A percentile compares a stretch with the other conserved stretches of the same genome.
Evolutionary conservation across 139 green algal genomes (phyloP).

Genomic region (Ulvella scutata): DNA sequence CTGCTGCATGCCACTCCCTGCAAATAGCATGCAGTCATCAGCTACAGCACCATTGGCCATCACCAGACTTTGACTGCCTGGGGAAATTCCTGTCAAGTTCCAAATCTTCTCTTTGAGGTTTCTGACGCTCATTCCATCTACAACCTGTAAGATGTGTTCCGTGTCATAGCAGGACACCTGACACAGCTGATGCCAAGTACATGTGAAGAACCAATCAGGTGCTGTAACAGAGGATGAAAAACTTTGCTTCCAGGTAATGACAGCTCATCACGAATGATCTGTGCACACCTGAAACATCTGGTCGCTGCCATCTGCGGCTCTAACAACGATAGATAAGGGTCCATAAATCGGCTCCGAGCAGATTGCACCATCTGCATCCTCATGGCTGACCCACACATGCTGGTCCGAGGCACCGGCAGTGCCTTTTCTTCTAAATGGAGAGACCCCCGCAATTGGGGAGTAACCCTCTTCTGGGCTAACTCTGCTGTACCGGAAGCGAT

Average conservation of each 20-base stretch:
- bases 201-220: background rate
- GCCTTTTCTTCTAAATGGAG: background rate
- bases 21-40: background rate
- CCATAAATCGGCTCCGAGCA: background rate
- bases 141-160: background rate
- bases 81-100: background rate
- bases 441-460: background rate
- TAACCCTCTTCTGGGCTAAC: background rate
- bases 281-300: background rate
- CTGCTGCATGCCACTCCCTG: background rate
- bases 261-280: background rate
- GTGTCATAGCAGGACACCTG: background rate
- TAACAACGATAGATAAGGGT: background rate
- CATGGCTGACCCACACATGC: background rate
- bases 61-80: background rate
- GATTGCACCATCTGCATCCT: background rate
- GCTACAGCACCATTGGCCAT: background rate
- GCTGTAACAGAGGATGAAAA: background rate
- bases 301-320: background rate
- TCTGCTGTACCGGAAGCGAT: background rate
- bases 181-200: background rate
- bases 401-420: background rate
- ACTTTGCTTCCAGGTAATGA: background rate
- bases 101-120: background rate
- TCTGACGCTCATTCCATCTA: background rate